Evolutionary conservation across 2,329 filamentous ascomycete genomes (phyloP).

Genomic region (Aspergillus sp.): DNA sequence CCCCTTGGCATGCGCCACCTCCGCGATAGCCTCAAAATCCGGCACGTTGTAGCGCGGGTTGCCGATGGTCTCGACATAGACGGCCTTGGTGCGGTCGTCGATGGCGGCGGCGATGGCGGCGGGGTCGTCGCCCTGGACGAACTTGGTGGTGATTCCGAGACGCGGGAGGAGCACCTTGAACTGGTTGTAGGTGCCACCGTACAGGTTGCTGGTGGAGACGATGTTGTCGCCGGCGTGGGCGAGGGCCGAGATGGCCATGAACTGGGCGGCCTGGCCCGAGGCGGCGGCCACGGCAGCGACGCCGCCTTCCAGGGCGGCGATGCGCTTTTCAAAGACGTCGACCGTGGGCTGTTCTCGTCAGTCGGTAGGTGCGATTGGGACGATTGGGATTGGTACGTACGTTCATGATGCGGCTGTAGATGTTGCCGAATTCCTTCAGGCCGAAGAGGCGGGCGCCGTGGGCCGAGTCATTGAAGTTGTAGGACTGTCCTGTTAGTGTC

Average conservation of each 20-base stretch:
- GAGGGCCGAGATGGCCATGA: conserved; percentile 83
- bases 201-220: conserved; percentile 83
- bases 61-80: conserved; percentile 89
- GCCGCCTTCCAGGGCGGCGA: conserved; percentile 93
- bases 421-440: conserved; percentile 95
- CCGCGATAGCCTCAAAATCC: conserved; percentile 82
- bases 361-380: background rate
- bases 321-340: conserved; percentile 93
- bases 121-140: conserved; percentile 75
- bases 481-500: conserved; percentile 61
- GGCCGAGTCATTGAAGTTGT: conserved; percentile 90
- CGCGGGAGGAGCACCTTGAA: conserved; percentile 87
- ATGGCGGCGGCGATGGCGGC: conserved; percentile 79
- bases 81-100: conserved; percentile 88
- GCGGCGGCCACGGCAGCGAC: conserved; percentile 79
- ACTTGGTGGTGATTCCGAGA: conserved; percentile 85
- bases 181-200: conserved; percentile 96
- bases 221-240: conserved; percentile 90
- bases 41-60: conserved; percentile 94
- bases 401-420: conserved; percentile 97
- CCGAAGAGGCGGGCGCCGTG: conserved; percentile 93
- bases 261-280: conserved; percentile 88
- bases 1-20: conserved; percentile 70
- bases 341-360: conserved; percentile 67
- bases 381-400: conserved; percentile 47